Conservation (phyloP, 345 rosid species). For the Eucalyptus decipiens region DNA sequence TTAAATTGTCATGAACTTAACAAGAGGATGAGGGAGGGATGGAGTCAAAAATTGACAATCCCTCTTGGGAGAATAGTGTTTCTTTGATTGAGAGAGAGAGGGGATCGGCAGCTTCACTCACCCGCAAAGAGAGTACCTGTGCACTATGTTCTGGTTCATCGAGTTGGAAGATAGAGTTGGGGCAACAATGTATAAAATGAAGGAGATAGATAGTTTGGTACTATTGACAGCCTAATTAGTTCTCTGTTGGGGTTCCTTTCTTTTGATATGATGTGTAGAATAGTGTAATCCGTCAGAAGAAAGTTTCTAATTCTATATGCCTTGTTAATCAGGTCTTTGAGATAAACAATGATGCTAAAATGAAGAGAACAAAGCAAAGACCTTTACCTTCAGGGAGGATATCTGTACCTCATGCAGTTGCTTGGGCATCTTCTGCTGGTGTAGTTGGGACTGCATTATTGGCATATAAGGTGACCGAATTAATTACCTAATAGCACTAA, state of each 20-base stretch:
- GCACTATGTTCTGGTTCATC: neutral
- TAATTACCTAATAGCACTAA: neutral
- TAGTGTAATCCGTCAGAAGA: neutral
- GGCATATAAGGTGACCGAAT: conserved; percentile 60
- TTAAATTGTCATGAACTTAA: neutral
- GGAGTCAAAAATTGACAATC: neutral
- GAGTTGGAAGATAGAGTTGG: neutral
- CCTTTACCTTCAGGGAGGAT: conserved; percentile 92
- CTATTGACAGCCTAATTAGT: neutral
- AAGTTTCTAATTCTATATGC: neutral
- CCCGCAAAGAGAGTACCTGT: neutral
- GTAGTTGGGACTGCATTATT: conserved; percentile 66
- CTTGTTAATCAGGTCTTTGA: conserved; percentile 49
- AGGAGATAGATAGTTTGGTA: neutral
- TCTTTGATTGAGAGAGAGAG: neutral
- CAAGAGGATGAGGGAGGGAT: neutral
- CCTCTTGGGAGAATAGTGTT: neutral
- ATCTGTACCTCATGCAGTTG: conserved; percentile 50
- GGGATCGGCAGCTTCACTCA: neutral
- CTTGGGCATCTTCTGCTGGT: conserved; percentile 76
- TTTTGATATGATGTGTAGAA: neutral
- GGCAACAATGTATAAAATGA: neutral
- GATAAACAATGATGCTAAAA: conserved; percentile 78
- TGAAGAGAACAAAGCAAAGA: conserved; percentile 80
- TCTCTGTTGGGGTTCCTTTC: neutral